A percentile compares a stretch with the other conserved stretches of the same genome.
Evolutionary conservation across 1,284 basidiomycete species (phyloP).

Genomic region (Nidula niveotomentosa): DNA sequence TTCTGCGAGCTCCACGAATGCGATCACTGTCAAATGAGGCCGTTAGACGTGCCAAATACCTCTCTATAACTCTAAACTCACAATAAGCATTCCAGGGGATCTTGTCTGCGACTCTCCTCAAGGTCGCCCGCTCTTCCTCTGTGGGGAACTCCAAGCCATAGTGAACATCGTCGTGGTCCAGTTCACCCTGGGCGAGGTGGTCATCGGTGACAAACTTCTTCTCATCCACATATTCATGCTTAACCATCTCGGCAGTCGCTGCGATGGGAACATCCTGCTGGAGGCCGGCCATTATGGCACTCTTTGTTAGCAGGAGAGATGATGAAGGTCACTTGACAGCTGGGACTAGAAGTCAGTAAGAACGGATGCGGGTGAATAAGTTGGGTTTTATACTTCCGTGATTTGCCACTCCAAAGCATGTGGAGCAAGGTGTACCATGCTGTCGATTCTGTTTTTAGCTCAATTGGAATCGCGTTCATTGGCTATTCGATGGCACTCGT

Average conservation of each 20-base stretch:
- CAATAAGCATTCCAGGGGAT: conserved; percentile 70
- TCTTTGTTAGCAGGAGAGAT: not conserved
- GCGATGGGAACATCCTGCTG: not conserved
- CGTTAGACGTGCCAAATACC: too few relatives aligned
- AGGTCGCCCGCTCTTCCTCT: conserved; percentile 60
- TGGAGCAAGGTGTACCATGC: too few relatives aligned
- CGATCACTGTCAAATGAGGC: conserved; percentile 54
- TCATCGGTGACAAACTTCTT: not conserved
- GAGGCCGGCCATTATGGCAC: not conserved
- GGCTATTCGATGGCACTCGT: too few relatives aligned
- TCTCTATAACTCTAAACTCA: conserved; percentile 26
- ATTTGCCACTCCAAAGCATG: too few relatives aligned
- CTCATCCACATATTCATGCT: conserved; percentile 1
- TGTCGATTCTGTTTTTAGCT: too few relatives aligned
- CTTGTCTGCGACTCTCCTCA: conserved; percentile 61
- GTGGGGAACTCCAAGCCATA: conserved; percentile 68
- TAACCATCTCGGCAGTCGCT: not conserved
- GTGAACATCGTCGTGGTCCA: conserved; percentile 41
- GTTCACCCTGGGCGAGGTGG: not conserved
- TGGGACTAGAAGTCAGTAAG: too few relatives aligned
- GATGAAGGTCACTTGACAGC: not conserved
- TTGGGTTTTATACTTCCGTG: too few relatives aligned
- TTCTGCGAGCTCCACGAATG: conserved; percentile 70
- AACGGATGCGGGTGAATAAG: too few relatives aligned
- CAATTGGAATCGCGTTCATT: too few relatives aligned